A percentile compares a stretch with the other conserved stretches of the same genome.
phyloP scores from a whole-genome alignment of 2,329 filamentous ascomycete species.

The Ustulina deusta region DNA sequence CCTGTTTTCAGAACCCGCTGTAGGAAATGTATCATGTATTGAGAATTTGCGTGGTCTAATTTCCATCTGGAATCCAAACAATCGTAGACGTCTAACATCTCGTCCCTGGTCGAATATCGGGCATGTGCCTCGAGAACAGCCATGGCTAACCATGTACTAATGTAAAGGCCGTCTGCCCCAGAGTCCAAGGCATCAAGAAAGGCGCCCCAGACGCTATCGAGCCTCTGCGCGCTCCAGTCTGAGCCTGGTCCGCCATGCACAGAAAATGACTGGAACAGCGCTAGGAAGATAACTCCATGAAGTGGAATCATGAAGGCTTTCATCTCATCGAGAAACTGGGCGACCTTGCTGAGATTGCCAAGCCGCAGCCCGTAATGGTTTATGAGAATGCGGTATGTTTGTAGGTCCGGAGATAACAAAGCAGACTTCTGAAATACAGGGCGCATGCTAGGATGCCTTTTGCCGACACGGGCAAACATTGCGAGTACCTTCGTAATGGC shows the following conservation, averaged over 20 bases:
- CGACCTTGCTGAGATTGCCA: conserved; percentile 79
- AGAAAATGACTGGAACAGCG: conserved; percentile 85
- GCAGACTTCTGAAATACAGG: conserved; percentile 69
- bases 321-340: conserved; percentile 84
- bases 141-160: conserved; percentile 71
- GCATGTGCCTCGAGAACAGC: conserved; percentile 74
- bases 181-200: conserved; percentile 68
- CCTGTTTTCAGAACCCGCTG: conserved; percentile 56
- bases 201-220: conserved; percentile 75
- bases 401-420: conserved; percentile 77
- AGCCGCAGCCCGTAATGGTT: conserved; percentile 75
- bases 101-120: conserved; percentile 65
- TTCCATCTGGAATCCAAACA: conserved; percentile 62
- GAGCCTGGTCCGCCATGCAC: conserved; percentile 75
- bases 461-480: conserved; percentile 68
- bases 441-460: conserved; percentile 66
- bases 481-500: conserved; percentile 67
- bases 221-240: conserved; percentile 77
- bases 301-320: conserved; percentile 73
- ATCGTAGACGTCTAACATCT: conserved; percentile 67
- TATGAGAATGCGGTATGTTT: conserved; percentile 84
- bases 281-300: conserved; percentile 81
- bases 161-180: conserved; percentile 59
- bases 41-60: conserved; percentile 55
- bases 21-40: conserved; percentile 62